These are phyloP conservation scores for Linnemannia zychae DNA, from an alignment of 192 early-diverging fungal genomes.

Conservation along the genomic window DNA sequence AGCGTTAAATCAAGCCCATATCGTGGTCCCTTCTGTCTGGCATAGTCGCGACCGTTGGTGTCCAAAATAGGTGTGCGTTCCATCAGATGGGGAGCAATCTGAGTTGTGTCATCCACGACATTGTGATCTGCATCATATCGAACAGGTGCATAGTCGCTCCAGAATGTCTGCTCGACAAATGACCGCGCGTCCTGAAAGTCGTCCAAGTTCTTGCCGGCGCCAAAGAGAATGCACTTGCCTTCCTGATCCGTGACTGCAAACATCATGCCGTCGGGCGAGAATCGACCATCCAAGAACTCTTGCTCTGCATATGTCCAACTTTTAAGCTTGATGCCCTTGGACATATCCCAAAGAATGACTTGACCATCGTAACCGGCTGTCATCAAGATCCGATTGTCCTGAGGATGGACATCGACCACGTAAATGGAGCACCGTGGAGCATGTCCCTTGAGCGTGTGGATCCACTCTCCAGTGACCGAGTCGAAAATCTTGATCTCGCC, in stretches of 20 bases:
- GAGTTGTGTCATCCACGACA: slow-evolving; percentile 80
- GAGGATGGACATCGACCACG: slow-evolving; percentile 82
- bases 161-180: slow-evolving; percentile 84
- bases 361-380: slow-evolving; percentile 88
- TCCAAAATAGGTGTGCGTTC: slow-evolving; percentile 71
- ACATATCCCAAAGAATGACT: slow-evolving; percentile 86
- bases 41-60: slow-evolving; percentile 77
- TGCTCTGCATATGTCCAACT: slow-evolving; percentile 67
- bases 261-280: slow-evolving; percentile 79
- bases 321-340: slow-evolving; percentile 64
- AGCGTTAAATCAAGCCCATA: slow-evolving; percentile 72
- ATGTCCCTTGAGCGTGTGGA: slow-evolving; percentile 69
- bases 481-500: slow-evolving; percentile 79
- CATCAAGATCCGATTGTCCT: slow-evolving; percentile 76
- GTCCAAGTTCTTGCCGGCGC: slow-evolving; percentile 66
- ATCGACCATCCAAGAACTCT: slow-evolving; percentile 77
- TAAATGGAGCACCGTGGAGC: slow-evolving; percentile 69
- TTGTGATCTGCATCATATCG: slow-evolving; percentile 72
- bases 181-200: slow-evolving; percentile 59
- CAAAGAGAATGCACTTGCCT: slow-evolving; percentile 80
- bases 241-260: slow-evolving; percentile 82
- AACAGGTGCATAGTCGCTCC: slow-evolving; percentile 80
- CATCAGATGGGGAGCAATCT: slow-evolving; percentile 78
- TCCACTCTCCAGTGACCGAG: slow-evolving; percentile 70
- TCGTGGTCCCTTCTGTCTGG: slow-evolving; percentile 66